Evolutionary conservation across 345 rosid genomes (phyloP), one percentile per base, ranked within the genome.

Genomic region (thale cress (Arabidopsis thaliana)): DNA sequence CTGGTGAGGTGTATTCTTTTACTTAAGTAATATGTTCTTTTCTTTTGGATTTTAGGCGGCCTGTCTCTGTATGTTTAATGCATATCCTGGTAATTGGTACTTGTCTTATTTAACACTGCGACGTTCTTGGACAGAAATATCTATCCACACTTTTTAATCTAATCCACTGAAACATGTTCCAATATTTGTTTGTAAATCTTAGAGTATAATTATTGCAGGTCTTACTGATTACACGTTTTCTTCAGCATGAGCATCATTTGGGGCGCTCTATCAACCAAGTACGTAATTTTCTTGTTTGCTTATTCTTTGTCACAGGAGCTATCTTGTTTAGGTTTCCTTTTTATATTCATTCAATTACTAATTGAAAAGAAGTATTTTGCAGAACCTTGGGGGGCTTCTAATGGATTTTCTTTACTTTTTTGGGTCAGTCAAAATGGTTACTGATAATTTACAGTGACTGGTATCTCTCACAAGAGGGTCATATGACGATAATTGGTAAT

Each of bases 341-440:
- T 42, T 59, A 52, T 8, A 41, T 48, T 51, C 49, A 22, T 65
- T 37, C 59, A 23, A 16, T 59, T 72, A 68, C 65, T 73, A 48
- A 73, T 40, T 55, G 61, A 48, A 56, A 67, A 34, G 30, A 68
- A 52, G 61, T 79, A 61, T 74, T 66, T 82, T 86, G 87, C 91
- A 94, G 98, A 91, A 89, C 71, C 83, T 84, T 71, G 98, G 98
- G 71, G 78, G 95, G 82, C 93, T 94, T 82, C 86, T 94, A 41
- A 88, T 94, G 98, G 97, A 94, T 86, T 90, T 94, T 87, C 90
- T 94, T 69, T 94, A 94, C 83, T 94, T 94, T 75, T 94, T 87
- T 81, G 98, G 98, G 98, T 94, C 75, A 88, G 97, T 83, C 52
- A 66, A 61, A 70, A 68, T 59, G 41, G 75, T 22, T 49, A 67